A percentile compares a stretch with the other conserved stretches of the same genome.
These are phyloP conservation scores for Thelephora terrestris DNA, from an alignment of 1,284 basidiomycete genomes.

Conservation along the genomic window DNA sequence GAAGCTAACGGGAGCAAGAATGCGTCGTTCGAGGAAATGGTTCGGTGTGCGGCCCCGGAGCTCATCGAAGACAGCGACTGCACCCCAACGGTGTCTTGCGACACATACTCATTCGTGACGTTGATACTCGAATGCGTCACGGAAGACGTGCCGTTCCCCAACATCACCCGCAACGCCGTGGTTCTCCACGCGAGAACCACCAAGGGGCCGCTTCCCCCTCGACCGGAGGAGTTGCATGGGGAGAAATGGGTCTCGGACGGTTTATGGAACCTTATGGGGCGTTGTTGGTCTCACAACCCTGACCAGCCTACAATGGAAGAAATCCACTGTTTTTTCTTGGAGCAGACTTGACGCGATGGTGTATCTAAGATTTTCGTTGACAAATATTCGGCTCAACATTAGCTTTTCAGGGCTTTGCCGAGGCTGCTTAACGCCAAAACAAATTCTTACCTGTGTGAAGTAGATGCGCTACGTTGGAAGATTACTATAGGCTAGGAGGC, in stretches of 20 bases:
- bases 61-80: slow-evolving; percentile 31
- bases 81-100: slow-evolving; percentile 33
- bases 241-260: slow-evolving; percentile 31
- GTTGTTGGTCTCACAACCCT: slow-evolving; percentile 33
- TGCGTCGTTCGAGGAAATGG: slow-evolving; percentile 32
- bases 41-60: slow-evolving; percentile 51
- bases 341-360: too few relatives aligned
- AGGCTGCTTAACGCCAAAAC: too few relatives aligned
- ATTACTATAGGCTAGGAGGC: too few relatives aligned
- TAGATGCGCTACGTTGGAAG: too few relatives aligned
- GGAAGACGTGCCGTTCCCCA: slow-evolving; percentile 35
- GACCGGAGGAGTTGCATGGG: slow-evolving; percentile 25
- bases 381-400: too few relatives aligned
- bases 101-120: slow-evolving; percentile 51
- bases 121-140: slow-evolving; percentile 44
- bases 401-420: too few relatives aligned
- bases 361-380: too few relatives aligned
- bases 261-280: slow-evolving; percentile 33
- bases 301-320: slow-evolving; percentile 26
- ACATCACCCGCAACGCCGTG: slow-evolving; percentile 33
- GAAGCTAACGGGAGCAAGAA: slow-evolving; percentile 37
- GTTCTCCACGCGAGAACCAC: slow-evolving; percentile 35
- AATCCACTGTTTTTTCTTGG: too few relatives aligned
- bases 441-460: too few relatives aligned
- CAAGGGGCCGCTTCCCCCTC: slow-evolving; percentile 26